Conservation (phyloP, 148 eudicot species). For the Drosera capensis region DNA sequence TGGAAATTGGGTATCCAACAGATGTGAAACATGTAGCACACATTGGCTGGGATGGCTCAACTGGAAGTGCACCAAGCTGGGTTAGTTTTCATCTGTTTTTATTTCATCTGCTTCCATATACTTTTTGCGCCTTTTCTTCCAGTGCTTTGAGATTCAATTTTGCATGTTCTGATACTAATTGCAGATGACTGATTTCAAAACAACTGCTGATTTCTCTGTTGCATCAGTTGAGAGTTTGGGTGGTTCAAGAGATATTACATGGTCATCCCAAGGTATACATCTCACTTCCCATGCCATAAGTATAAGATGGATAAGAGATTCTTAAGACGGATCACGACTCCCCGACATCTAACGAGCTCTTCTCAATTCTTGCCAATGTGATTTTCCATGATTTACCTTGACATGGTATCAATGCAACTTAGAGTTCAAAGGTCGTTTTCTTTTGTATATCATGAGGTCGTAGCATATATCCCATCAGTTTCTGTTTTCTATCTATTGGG, state of each 20-base stretch:
- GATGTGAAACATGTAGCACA: constrained; percentile 76
- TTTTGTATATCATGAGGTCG: too few species aligned
- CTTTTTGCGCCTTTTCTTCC: neutral
- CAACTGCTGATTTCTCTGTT: constrained; percentile 15
- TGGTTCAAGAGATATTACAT: constrained; percentile 27
- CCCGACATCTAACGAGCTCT: too few species aligned
- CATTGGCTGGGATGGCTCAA: constrained; percentile 57
- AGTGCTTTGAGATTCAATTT: neutral
- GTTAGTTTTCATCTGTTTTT: constrained; percentile 9
- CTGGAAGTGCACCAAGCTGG: constrained; percentile 57
- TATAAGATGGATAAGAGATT: too few species aligned
- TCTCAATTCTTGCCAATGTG: too few species aligned
- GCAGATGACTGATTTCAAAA: constrained; percentile 33
- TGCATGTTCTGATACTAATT: neutral
- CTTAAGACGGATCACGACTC: too few species aligned
- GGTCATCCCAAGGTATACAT: constrained; percentile 30
- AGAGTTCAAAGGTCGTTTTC: too few species aligned
- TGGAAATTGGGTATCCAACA: constrained; percentile 61
- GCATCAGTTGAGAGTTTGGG: constrained; percentile 20
- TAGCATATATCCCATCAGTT: too few species aligned
- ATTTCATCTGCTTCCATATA: neutral
- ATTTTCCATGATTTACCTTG: too few species aligned
- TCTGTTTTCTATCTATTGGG: too few species aligned
- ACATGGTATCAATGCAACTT: too few species aligned
- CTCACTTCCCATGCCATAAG: too few species aligned